Percentiles rank a stretch among this genome's conserved stretches.
Evolutionary conservation across 1,284 basidiomycete species (phyloP).

Genomic region (Ceratobasidium sp.): DNA sequence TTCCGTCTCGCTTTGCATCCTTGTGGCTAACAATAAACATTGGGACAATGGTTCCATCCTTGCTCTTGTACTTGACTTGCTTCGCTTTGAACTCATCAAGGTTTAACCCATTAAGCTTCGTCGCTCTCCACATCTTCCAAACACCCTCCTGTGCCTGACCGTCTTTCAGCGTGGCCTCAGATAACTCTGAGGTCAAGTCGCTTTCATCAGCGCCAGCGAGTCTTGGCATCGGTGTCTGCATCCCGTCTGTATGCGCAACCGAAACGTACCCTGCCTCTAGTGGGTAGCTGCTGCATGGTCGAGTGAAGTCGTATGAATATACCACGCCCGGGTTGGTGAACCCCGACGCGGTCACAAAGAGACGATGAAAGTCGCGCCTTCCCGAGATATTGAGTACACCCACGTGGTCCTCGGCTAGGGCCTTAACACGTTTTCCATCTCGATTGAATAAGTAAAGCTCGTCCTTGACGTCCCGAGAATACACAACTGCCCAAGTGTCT

Average conservation of each 20-base stretch:
- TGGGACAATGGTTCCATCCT: slow-evolving; percentile 84
- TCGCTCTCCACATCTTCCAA: slow-evolving; percentile 70
- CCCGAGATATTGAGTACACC: slow-evolving; percentile 70
- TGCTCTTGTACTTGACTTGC: slow-evolving; percentile 77
- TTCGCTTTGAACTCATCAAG: slow-evolving; percentile 76
- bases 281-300: slow-evolving; percentile 40
- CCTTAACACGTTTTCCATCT: slow-evolving; percentile 65
- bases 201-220: not conserved
- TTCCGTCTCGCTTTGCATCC: slow-evolving; percentile 75
- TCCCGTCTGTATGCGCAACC: slow-evolving; percentile 28
- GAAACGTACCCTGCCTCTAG: slow-evolving; percentile 50
- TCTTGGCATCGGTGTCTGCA: slow-evolving; percentile 24
- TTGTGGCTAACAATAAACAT: slow-evolving; percentile 89
- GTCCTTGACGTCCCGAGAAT: slow-evolving; percentile 85
- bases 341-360: slow-evolving; percentile 74
- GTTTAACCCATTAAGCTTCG: slow-evolving; percentile 71
- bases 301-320: slow-evolving; percentile 68
- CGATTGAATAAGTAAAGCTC: slow-evolving; percentile 78
- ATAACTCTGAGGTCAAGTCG: not conserved
- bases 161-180: not conserved
- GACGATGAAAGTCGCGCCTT: slow-evolving; percentile 66
- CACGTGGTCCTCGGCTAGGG: slow-evolving; percentile 74
- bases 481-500: slow-evolving; percentile 71
- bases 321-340: slow-evolving; percentile 81
- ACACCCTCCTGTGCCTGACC: slow-evolving; percentile 56